Evolutionary conservation across 768 basidiomycete species (phyloP), one percentile per base, ranked within the genome.

Genomic region (Erythrobasidium yunnanense): DNA sequence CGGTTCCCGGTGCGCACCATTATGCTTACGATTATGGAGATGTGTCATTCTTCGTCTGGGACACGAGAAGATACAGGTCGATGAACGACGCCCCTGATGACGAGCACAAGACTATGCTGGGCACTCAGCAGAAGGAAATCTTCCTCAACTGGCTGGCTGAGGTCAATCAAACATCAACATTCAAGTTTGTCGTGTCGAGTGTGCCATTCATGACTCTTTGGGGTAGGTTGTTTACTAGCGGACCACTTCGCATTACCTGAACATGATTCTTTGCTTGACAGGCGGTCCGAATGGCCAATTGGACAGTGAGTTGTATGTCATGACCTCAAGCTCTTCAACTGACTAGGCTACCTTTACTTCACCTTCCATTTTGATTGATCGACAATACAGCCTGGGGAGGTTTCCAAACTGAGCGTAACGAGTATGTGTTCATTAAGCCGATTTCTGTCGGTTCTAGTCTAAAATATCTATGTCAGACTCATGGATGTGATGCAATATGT

Each of bases 191-290:
- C 69, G 80, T 86, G 35, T 81, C 82, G 13, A 85, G 84, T 15
- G 85, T 87, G 1, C 87, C 87, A 0, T 84, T 89, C 75, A 85
- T 85, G 34, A 81, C 82, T 0, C 81, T 87, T 8, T 87, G 86
- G 86, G 80, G 49, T 13, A 20, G 35, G 45, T 60, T 18, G 42
- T 18, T 17, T 23, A n/a, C n/a, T n/a, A n/a, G n/a, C n/a, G n/a
- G n/a, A n/a, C n/a, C n/a, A n/a, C n/a, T 45, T 52, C 13, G 5
- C n/a, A 60, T 54, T 22, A n/a, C 18, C 11, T 30, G 18, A 18
- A 46, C 63, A 54, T 60, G 63, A 55, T 53, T 8, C 32, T 54
- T 25, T 55, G 63, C 27, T 27, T n/a, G 38, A n/a, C n/a, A 42
- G 38, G 47, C 27, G 60, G 60, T 20, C 60, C 60, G n/a, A 63